Conservation (phyloP, 1,284 basidiomycete species). For the Sanghuangporus weigelae region DNA sequence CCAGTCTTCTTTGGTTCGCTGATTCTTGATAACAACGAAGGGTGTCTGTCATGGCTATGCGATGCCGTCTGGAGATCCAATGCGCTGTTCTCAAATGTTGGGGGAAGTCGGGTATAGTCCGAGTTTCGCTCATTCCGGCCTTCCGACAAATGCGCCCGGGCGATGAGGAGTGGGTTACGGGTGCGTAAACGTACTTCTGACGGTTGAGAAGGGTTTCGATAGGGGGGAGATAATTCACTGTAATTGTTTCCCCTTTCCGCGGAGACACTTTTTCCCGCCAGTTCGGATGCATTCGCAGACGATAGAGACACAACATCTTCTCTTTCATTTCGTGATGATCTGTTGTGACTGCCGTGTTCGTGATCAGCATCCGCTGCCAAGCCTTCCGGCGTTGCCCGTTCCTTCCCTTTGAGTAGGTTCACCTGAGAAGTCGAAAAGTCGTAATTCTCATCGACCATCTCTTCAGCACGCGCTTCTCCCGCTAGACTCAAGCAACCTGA, state of each 20-base stretch:
- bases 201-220: not conserved
- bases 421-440: not conserved
- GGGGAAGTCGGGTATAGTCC: not conserved
- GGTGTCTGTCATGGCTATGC: not conserved
- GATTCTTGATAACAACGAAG: conserved; percentile 6
- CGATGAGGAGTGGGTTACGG: conserved; percentile 11
- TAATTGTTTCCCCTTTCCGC: not conserved
- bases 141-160: conserved; percentile 11
- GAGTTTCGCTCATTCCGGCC: not conserved
- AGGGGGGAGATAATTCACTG: too few relatives aligned
- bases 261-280: not conserved
- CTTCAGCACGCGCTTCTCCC: not conserved
- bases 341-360: not conserved
- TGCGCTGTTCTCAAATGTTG: not conserved
- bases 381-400: not conserved
- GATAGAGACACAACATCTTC: not conserved
- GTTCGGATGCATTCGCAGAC: not conserved
- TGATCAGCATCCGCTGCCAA: not conserved
- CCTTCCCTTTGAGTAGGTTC: not conserved
- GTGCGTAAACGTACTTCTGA: conserved; percentile 2
- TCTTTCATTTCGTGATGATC: not conserved
- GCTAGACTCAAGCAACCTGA: not conserved
- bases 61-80: not conserved
- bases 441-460: not conserved
- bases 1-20: not conserved